Evolutionary conservation across 2,329 filamentous ascomycete species (phyloP), one percentile per base, ranked within the genome.

Genomic region (Basipetospora chlamydospora): DNA sequence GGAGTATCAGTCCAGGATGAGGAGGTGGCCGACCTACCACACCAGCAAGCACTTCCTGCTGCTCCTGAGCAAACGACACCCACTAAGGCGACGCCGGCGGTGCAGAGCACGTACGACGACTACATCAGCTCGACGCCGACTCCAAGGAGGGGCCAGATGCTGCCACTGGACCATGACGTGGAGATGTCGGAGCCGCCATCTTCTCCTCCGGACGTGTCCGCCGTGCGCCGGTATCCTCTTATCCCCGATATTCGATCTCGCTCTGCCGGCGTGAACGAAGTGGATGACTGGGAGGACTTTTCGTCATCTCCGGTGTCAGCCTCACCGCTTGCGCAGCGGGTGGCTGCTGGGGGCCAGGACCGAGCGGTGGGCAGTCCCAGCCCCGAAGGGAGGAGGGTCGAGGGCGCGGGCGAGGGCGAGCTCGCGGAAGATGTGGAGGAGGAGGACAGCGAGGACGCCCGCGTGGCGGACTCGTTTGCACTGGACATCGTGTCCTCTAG

Each of bases 51-150:
- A n/a, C n/a, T n/a, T n/a, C n/a, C n/a, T n/a, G n/a, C n/a, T n/a
- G n/a, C n/a, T n/a, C n/a, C 16, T 43, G 46, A 9, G 42, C 42
- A 8, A 42, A 42, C 18, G 42, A 47, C n/a, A 50, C 46, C 28
- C 57, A 58, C 23, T 26, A 37, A 18, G 8, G 44, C 59, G 3
- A 66, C 70, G 0, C 71, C 71, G 0, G 61, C 67, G 41, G 60
- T 50, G 2, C 50, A 53, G 29, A 50, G 51, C 5, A 54, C 52
- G 2, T 65, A 64, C 38, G 60, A 69, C 30, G 64, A 70, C n/a
- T 66, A 65, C 39, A 59, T 77, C 23, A 66, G 62, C 15, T 73
- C 66, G 6, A 77, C 73, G 0, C 74, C 74, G 1, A 78, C 74
- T 1, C 74, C 70, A 4, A 60, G 70, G 32, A 66, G 70, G 23